phyloP scores from a whole-genome alignment of 495 filamentous ascomycete species.

The Copromyces sp. region DNA sequence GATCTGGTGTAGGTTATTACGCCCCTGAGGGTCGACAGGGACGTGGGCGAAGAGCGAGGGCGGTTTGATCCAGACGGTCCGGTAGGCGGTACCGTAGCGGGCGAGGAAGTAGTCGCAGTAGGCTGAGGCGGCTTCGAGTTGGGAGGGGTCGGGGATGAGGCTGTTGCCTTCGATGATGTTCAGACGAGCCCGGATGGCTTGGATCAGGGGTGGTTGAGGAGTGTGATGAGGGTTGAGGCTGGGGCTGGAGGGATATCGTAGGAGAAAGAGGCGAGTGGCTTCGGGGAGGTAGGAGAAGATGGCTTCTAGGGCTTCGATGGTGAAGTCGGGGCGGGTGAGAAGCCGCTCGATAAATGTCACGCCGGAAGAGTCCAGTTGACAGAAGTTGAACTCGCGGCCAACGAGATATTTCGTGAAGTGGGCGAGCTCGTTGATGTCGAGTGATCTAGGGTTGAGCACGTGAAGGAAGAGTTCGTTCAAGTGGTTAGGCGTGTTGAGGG shows the following conservation, averaged over 20 bases:
- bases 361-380: not conserved
- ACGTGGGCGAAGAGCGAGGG: not conserved
- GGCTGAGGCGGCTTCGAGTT: not conserved
- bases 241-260: not conserved
- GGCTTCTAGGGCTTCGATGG: constrained; percentile 2
- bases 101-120: constrained; percentile 4
- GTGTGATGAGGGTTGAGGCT: not conserved
- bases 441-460: constrained; percentile 4
- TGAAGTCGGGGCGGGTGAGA: not conserved
- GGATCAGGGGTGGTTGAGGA: not conserved
- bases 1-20: not conserved
- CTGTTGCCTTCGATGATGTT: not conserved
- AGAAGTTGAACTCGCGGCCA: constrained; percentile 1
- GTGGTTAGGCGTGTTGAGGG: constrained; percentile 3
- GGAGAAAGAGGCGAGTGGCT: not conserved
- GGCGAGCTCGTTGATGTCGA: not conserved
- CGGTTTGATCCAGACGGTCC: not conserved
- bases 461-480: constrained; percentile 9
- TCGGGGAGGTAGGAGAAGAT: constrained; percentile 2
- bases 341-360: constrained; percentile 1
- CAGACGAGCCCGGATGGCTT: not conserved
- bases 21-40: not conserved
- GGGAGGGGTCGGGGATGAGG: not conserved
- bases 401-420: constrained; percentile 1
- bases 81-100: constrained; percentile 4